Evolutionary conservation across 2,329 filamentous ascomycete genomes (phyloP).

Genomic region (Didymella glomerata): DNA sequence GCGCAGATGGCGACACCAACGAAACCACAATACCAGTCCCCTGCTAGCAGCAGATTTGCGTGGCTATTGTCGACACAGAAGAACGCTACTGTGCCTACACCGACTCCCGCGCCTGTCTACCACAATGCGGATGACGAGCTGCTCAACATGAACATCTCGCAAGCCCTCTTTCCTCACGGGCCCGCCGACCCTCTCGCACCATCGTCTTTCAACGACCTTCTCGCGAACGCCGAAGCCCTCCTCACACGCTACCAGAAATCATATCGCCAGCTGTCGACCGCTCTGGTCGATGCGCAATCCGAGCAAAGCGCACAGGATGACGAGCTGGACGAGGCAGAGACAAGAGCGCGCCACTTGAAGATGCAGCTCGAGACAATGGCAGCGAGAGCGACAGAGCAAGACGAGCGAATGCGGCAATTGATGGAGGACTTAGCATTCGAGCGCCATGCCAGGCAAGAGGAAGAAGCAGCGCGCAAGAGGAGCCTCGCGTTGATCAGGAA

Average conservation of each 20-base stretch:
- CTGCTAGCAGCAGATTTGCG: constrained; percentile 45
- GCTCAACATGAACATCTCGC: constrained; percentile 62
- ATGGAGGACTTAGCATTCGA: constrained; percentile 49
- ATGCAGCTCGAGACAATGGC: constrained; percentile 69
- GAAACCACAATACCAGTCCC: constrained; percentile 35
- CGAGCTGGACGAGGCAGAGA: constrained; percentile 68
- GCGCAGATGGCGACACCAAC: constrained; percentile 28
- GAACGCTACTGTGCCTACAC: constrained; percentile 39
- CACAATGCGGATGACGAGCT: constrained; percentile 58
- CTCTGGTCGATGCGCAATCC: constrained; percentile 60
- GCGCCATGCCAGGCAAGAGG: constrained; percentile 44
- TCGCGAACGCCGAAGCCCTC: constrained; percentile 64
- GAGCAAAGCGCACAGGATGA: constrained; percentile 67
- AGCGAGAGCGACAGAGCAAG: constrained; percentile 63
- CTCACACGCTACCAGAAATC: constrained; percentile 64
- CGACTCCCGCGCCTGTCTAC: constrained; percentile 41
- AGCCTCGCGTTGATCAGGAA: constrained; percentile 42
- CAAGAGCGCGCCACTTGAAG: constrained; percentile 65
- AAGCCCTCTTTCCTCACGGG: constrained; percentile 63
- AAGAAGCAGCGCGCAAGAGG: constrained; percentile 47
- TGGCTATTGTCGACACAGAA: constrained; percentile 51
- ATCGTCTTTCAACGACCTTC: constrained; percentile 65
- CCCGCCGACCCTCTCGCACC: constrained; percentile 59
- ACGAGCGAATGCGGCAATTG: constrained; percentile 59
- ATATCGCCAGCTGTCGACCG: constrained; percentile 57